Evolutionary conservation across 2,329 filamentous ascomycete genomes (phyloP).

Genomic region (Epichloe festucae): DNA sequence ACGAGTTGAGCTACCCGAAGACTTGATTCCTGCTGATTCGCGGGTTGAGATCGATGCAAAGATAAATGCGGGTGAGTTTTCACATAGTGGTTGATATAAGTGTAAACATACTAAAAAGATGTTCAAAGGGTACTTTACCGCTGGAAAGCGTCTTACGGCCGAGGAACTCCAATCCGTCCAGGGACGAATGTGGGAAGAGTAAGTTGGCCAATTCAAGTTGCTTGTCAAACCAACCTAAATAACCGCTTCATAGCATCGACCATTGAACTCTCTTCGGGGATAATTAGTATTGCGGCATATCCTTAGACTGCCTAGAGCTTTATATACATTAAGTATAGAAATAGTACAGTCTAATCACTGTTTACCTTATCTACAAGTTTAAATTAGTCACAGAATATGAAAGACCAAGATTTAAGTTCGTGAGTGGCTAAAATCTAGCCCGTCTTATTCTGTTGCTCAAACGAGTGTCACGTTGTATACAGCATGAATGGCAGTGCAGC

Average conservation of each 20-base stretch:
- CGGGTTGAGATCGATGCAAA: conserved; percentile 98
- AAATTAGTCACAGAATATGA: no score
- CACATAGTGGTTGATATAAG: background rate
- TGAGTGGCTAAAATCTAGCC: no score
- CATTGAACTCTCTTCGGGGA: background rate
- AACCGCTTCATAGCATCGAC: conserved; percentile 1
- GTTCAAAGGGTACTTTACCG: conserved; percentile 60
- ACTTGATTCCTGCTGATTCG: conserved; percentile 87
- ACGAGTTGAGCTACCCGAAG: conserved; percentile 81
- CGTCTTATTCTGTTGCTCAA: no score
- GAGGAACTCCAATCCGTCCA: conserved; percentile 78
- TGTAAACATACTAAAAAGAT: background rate
- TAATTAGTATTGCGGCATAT: background rate
- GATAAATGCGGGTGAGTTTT: conserved; percentile 71
- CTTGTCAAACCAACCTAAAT: background rate
- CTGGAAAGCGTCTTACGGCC: conserved; percentile 76
- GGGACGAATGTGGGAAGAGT: conserved; percentile 85
- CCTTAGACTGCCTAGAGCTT: background rate
- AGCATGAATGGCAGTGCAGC: no score
- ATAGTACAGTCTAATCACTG: no score
- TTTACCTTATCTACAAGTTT: no score
- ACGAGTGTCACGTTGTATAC: no score
- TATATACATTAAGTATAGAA: background rate
- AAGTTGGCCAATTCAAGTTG: conserved; percentile 13
- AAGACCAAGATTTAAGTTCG: no score